phyloP scores from a whole-genome alignment of 306 rosid species.

The Prinsepia uniflora region DNA sequence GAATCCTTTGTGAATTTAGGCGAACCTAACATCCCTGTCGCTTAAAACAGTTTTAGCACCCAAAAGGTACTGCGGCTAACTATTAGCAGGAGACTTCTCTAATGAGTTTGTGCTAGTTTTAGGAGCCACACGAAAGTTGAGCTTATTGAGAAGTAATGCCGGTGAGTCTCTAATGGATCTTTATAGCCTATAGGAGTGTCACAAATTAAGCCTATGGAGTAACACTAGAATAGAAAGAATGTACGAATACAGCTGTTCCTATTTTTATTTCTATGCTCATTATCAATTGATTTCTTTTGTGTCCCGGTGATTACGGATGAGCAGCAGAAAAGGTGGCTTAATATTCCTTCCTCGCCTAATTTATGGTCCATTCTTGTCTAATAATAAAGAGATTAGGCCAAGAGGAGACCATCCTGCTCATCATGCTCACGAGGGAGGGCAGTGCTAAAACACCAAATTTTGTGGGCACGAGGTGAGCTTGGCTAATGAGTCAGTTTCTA shows the following conservation, averaged over 20 bases:
- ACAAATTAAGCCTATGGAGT: not conserved
- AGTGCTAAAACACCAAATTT: not conserved
- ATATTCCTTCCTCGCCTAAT: too few relatives aligned
- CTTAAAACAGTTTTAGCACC: conserved; percentile 29
- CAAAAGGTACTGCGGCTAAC: not conserved
- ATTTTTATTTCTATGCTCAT: not conserved
- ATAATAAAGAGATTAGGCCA: too few relatives aligned
- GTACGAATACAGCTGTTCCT: not conserved
- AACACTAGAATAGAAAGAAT: not conserved
- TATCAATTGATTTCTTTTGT: not conserved
- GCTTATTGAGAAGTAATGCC: not conserved
- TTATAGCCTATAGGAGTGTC: not conserved
- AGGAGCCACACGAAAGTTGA: not conserved
- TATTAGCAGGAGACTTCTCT: not conserved
- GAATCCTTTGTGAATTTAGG: conserved; percentile 84
- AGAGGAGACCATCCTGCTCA: not conserved
- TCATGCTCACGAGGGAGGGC: not conserved
- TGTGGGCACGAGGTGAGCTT: not conserved
- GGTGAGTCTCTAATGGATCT: not conserved
- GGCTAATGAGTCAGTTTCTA: not conserved
- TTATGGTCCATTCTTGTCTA: too few relatives aligned
- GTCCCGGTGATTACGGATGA: not conserved
- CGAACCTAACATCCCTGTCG: conserved; percentile 84
- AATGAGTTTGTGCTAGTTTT: not conserved
- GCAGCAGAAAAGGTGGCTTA: too few relatives aligned